Evolutionary conservation across 768 basidiomycete species (phyloP), one percentile per base, ranked within the genome.

Genomic region (Lentinula raphanica): DNA sequence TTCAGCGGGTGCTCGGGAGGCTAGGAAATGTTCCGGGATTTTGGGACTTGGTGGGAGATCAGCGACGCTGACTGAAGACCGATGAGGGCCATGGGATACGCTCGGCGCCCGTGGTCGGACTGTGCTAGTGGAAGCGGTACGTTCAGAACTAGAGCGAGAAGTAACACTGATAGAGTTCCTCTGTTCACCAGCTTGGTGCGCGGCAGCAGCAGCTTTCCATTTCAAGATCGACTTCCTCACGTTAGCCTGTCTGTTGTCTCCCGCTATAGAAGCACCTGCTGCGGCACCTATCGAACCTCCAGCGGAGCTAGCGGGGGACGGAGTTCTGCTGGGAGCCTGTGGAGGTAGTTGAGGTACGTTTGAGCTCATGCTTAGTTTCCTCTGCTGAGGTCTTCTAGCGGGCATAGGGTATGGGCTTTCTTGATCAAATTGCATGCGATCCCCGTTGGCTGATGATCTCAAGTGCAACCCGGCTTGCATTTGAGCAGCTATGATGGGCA

Each of bases 341-440:
- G 35, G 23, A 53, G 51, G 3, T 12, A 36, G 23, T 3, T 32
- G 35, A 27, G 21, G 23, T 21, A 15, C 35, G 13, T 28, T 48
- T 7, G 27, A 28, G 23, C 51, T 53, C 51, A 53, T 13, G 36
- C 51, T 53, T 42, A 56, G 28, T 23, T 56, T 56, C 40, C 54
- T 42, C n/a, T 25, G 35, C 11, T 48, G 46, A 62, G 68, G 56
- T 21, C 62, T 66, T n/a, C 61, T 60, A 9, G 60, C 56, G 40
- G 76, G 76, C 35, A 71, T 75, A 17, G 88, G 84, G 69, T 88
- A 88, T 23, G 82, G 84, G 1, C 85, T 82, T 61, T 91, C 87
- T 63, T 88, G 88, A 68, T 92, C 85, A 70, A 88, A 87, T 49
- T 82, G 79, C 56, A 89, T 73, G 19, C 78, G 76, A 61, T 81